Evolutionary conservation across 306 rosid species (phyloP), one percentile per base, ranked within the genome.

Genomic region (Malus fusca): DNA sequence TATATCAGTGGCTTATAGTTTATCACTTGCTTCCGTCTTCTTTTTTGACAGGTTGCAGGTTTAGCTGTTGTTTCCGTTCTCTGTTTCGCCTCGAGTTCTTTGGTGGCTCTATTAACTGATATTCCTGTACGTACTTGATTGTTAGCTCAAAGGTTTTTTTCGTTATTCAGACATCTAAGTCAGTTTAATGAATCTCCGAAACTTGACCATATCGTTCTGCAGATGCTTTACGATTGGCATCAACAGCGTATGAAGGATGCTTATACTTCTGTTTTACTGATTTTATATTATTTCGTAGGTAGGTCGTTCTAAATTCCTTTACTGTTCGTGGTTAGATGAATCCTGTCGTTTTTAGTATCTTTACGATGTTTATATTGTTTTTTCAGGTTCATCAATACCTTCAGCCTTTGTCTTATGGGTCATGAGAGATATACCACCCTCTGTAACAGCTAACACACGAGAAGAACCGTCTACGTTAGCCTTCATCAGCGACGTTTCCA

Each of bases 221-320:
- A 95, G 98, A 83, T 88, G 90, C 77, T 89, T 59, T 85, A 86
- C 79, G 85, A 81, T 79, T 79, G 95, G 96, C 86, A 43, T 75
- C 78, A 53, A 55, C 83, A 44, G 74, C 84, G 15, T 58, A 73
- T 73, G 78, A 78, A 85, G 81, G 92, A 74, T 84, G 83, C 76
- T 69, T 79, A 64, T 84, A 82, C 86, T 31, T 76, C 87, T 59
- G 85, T 90, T 79, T 70, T 90, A 74, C 91, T 92, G 69, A 74
- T 95, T 85, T 74, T 89, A 79, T 92, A 95, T 82, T 86, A 87
- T 77, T 88, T 90, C 75, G 82, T 95, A 78, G 98, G 98, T 95
- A 86, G 11, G 91, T 71, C 43, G 75, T 82, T 62, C 66, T 76
- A 62, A 76, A 62, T 63, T 78, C 13, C 68, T 55, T 61, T 62